Evolutionary conservation across 805 yeast genomes (phyloP).

Genomic region (Lipomyces kockii): DNA sequence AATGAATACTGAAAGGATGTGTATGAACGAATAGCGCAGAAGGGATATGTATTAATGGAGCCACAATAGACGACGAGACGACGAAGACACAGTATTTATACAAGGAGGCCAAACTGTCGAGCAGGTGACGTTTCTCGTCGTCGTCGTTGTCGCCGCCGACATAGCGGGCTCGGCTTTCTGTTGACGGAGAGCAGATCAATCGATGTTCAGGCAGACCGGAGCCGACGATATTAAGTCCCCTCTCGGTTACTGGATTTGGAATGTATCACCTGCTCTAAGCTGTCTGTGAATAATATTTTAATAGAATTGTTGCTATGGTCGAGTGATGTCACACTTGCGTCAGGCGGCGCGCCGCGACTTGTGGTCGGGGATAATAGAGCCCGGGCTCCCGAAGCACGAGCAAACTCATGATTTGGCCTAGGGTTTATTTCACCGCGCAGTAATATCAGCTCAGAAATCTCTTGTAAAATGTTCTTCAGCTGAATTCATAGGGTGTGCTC

Average conservation of each 20-base stretch:
- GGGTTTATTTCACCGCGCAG: no score
- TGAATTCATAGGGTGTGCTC: no score
- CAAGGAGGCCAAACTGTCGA: not conserved
- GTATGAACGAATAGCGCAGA: no score
- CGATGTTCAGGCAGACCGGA: not conserved
- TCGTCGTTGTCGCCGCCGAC: not conserved
- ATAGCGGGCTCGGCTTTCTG: no score
- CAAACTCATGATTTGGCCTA: no score
- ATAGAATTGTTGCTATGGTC: not conserved
- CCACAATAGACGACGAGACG: no score
- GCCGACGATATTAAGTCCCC: not conserved
- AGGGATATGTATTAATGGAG: no score
- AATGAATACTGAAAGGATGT: no score
- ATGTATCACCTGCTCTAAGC: not conserved
- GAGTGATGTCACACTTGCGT: not conserved
- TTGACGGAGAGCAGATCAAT: no score
- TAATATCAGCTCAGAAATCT: no score
- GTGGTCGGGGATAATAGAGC: not conserved
- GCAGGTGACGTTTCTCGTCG: not conserved
- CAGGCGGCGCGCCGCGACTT: not conserved
- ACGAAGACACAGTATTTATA: not conserved
- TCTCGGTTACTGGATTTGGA: no score
- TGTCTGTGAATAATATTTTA: not conserved
- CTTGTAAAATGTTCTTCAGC: no score
- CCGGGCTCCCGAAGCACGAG: not conserved